These are phyloP conservation scores for Suhomyces coccinellae DNA, from an alignment of 1,139 yeast species.

Conservation along the genomic window DNA sequence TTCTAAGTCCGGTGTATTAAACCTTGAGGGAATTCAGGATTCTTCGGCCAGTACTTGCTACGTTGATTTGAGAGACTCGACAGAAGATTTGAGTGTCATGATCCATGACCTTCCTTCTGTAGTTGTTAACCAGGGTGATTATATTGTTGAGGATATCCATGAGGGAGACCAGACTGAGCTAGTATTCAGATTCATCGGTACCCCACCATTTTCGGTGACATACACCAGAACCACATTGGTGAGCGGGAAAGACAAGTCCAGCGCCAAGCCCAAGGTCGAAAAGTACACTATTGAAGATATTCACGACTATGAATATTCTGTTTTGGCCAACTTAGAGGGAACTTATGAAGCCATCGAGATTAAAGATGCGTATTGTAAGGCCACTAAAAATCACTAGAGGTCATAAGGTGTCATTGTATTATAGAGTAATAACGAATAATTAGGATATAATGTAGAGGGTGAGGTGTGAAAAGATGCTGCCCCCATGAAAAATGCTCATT, in stretches of 20 bases:
- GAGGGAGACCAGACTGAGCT: conserved; percentile 86
- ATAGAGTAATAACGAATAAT: conserved; percentile 6
- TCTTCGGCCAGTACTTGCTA: conserved; percentile 70
- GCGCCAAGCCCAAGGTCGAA: conserved; percentile 58
- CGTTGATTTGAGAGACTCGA: conserved; percentile 53
- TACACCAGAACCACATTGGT: conserved; percentile 52
- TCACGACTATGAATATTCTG: conserved; percentile 64
- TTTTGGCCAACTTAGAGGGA: conserved; percentile 84
- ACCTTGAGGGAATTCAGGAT: conserved; percentile 71
- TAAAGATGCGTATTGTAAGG: conserved; percentile 76
- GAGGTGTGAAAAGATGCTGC: too few relatives aligned
- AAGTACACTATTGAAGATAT: conserved; percentile 74
- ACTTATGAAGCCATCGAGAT: conserved; percentile 90
- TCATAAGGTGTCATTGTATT: conserved; percentile 6
- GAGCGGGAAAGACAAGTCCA: conserved; percentile 29
- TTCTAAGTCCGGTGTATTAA: conserved; percentile 72
- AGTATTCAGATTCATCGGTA: conserved; percentile 64
- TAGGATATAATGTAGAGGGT: too few relatives aligned
- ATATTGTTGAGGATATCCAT: conserved; percentile 77
- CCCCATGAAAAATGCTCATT: neutral
- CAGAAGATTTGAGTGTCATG: conserved; percentile 47
- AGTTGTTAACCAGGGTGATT: conserved; percentile 77
- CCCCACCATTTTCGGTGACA: conserved; percentile 68
- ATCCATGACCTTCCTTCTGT: conserved; percentile 89
- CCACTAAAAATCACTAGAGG: conserved; percentile 28